Conservation (phyloP, 805 yeast species). For the Myxozyma neotropica region DNA sequence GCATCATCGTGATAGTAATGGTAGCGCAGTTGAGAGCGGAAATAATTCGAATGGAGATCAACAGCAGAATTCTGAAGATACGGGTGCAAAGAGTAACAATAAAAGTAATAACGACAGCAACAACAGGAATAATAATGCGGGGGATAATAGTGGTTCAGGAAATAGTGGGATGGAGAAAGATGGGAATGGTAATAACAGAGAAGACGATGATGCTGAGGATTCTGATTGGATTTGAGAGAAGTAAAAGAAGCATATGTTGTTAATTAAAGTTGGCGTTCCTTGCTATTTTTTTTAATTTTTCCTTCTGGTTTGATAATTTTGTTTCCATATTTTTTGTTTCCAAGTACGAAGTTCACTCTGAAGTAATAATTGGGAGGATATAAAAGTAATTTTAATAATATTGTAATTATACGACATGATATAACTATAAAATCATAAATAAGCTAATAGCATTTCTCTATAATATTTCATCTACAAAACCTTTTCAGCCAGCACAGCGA, state of each 20-base stretch:
- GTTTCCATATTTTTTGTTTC: neutral
- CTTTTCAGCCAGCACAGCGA: constrained; percentile 9
- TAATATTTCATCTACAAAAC: neutral
- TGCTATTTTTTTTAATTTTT: neutral
- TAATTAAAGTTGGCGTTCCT: neutral
- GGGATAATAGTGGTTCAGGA: too few relatives aligned
- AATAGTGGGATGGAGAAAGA: neutral
- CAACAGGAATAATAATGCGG: too few relatives aligned
- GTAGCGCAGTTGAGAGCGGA: neutral
- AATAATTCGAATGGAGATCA: too few relatives aligned
- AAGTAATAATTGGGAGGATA: neutral
- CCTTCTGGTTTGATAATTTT: neutral
- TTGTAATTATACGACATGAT: too few relatives aligned
- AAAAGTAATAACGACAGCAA: too few relatives aligned
- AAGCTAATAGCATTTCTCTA: too few relatives aligned
- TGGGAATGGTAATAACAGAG: neutral
- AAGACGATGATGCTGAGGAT: neutral
- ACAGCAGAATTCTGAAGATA: neutral
- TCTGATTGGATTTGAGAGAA: neutral
- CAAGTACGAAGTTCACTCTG: too few relatives aligned
- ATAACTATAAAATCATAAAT: too few relatives aligned
- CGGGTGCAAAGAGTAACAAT: too few relatives aligned
- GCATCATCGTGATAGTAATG: constrained; percentile 7
- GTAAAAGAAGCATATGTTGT: neutral
- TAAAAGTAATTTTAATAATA: neutral